These are phyloP conservation scores for Castanospermum australe DNA, from an alignment of 306 rosid species.

Conservation along the genomic window DNA sequence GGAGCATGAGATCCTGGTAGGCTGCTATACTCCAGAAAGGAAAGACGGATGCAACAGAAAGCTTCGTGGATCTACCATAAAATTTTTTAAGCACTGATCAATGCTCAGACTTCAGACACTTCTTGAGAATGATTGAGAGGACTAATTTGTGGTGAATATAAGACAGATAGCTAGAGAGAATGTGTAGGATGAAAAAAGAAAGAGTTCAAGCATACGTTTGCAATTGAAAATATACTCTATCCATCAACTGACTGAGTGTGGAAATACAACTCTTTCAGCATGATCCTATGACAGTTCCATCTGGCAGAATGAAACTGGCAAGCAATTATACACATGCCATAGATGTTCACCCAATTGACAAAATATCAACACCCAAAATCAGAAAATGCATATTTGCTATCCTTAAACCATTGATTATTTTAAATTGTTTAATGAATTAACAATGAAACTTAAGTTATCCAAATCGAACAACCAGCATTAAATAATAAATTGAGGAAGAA, in stretches of 20 bases:
- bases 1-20: neutral
- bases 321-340: slow-evolving; percentile 6
- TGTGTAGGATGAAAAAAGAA: neutral
- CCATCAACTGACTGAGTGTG: neutral
- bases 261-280: neutral
- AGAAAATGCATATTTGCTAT: neutral
- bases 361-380: neutral
- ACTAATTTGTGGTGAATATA: neutral
- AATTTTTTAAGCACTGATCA: neutral
- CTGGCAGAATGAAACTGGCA: neutral
- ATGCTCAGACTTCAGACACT: neutral
- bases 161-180: neutral
- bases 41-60: neutral
- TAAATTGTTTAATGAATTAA: neutral
- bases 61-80: neutral
- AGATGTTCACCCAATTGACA: neutral
- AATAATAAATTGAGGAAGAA: neutral
- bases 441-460: neutral
- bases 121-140: neutral
- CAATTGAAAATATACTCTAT: neutral
- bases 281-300: neutral
- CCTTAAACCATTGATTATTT: neutral
- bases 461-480: neutral
- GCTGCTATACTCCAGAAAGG: neutral
- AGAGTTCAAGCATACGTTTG: neutral